Conservation (phyloP, 257 asterid species). For the Rubia yunnanensis region DNA sequence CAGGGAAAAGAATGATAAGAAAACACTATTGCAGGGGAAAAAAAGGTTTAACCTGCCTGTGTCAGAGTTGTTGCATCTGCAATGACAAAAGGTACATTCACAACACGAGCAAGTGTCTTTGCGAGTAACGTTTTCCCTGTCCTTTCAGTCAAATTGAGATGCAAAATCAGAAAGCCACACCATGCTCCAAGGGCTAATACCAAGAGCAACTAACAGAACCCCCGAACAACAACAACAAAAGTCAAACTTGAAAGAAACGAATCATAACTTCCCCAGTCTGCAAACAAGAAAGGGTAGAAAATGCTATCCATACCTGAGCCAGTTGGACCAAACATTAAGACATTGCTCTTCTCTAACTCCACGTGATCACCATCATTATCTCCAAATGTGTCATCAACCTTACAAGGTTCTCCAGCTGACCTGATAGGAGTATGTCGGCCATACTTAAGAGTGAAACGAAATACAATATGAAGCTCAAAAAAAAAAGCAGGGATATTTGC, state of each 20-base stretch:
- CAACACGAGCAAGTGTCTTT: constrained; percentile 89
- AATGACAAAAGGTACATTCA: constrained; percentile 81
- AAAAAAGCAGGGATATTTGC: not conserved
- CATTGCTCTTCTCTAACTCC: constrained; percentile 95
- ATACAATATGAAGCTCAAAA: not conserved
- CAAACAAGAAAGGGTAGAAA: not conserved
- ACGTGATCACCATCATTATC: constrained; percentile 41
- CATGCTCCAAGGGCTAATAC: constrained; percentile 7
- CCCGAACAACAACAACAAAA: not conserved
- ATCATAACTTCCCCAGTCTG: not conserved
- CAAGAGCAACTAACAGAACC: not conserved
- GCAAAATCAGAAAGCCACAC: constrained; percentile 25
- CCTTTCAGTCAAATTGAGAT: constrained; percentile 43
- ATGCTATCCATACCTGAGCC: constrained; percentile 63
- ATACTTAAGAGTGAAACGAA: not conserved
- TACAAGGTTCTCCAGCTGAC: constrained; percentile 30
- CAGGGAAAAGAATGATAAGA: not conserved
- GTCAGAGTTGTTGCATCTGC: constrained; percentile 91
- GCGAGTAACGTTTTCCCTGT: constrained; percentile 98
- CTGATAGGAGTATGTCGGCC: constrained; percentile 21
- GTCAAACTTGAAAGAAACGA: not conserved
- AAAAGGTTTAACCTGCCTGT: constrained; percentile 65
- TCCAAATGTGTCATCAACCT: constrained; percentile 29
- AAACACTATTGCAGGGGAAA: not conserved
- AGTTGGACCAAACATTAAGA: constrained; percentile 86